phyloP scores from a whole-genome alignment of 306 rosid species.

The Ormosia emarginata region DNA sequence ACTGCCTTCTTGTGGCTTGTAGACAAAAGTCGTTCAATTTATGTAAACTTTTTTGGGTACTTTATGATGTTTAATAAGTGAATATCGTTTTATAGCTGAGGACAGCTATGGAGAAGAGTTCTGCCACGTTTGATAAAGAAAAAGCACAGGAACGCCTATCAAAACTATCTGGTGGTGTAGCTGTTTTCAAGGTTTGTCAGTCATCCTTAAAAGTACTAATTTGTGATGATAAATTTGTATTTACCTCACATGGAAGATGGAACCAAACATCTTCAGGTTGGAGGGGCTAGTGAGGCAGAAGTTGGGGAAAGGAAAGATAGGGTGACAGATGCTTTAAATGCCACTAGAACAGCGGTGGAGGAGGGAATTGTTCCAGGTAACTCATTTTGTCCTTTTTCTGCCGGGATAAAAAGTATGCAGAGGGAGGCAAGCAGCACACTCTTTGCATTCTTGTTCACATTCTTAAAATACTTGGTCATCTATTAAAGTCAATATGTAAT shows the following conservation, averaged over 20 bases:
- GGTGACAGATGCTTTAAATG: slow-evolving; percentile 94
- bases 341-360: slow-evolving; percentile 93
- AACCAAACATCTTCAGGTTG: slow-evolving; percentile 59
- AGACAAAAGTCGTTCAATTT: neutral
- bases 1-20: slow-evolving; percentile 5
- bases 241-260: slow-evolving; percentile 21
- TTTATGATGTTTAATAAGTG: neutral
- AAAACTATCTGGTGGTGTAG: slow-evolving; percentile 92
- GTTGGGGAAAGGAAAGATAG: slow-evolving; percentile 97
- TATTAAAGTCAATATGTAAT: slow-evolving; percentile 3
- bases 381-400: neutral
- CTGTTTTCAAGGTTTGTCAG: slow-evolving; percentile 76
- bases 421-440: neutral
- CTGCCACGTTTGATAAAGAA: slow-evolving; percentile 84
- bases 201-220: slow-evolving; percentile 16
- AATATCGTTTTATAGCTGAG: slow-evolving; percentile 57
- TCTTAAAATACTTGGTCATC: neutral
- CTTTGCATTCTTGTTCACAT: neutral
- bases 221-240: neutral
- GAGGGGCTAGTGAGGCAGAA: slow-evolving; percentile 89
- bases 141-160: slow-evolving; percentile 92
- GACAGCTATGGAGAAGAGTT: slow-evolving; percentile 62
- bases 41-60: neutral
- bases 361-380: slow-evolving; percentile 96
- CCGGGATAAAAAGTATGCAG: neutral